Evolutionary conservation across 2,329 filamentous ascomycete genomes (phyloP).

Genomic region (Aspergillus fischeri): DNA sequence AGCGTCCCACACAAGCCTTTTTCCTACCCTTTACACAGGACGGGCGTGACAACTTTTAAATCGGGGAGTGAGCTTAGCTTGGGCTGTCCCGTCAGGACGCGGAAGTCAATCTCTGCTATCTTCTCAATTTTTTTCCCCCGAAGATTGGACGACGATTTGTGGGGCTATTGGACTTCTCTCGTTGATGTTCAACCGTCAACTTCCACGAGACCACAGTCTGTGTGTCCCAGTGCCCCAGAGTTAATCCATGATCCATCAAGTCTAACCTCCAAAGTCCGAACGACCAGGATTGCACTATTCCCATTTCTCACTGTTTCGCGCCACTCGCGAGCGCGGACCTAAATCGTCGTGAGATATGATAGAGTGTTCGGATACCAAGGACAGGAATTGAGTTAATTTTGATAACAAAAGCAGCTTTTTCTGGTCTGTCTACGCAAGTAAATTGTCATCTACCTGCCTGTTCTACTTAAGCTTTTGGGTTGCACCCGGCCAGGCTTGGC

Average conservation of each 20-base stretch:
- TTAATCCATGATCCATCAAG: background rate
- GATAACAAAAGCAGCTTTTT: background rate
- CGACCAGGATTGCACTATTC: background rate
- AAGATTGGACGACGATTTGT: background rate
- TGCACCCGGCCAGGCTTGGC: slow-evolving; percentile 7
- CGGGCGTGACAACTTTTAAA: background rate
- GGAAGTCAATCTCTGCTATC: background rate
- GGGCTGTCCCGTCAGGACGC: background rate
- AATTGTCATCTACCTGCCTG: background rate
- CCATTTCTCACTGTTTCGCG: background rate
- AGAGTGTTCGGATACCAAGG: background rate
- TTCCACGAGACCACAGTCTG: background rate
- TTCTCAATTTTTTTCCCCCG: background rate
- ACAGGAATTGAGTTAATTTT: background rate
- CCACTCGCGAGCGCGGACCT: background rate
- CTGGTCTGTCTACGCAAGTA: background rate
- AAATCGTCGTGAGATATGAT: background rate
- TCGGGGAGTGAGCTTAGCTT: background rate
- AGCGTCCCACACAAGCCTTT: background rate
- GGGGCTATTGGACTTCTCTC: background rate
- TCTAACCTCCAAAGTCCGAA: background rate
- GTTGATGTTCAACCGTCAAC: background rate
- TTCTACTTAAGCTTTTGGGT: slow-evolving; percentile 8
- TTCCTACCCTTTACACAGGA: background rate
- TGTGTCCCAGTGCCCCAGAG: background rate